Evolutionary conservation across 768 basidiomycete species (phyloP).

Genomic region (Auriscalpium vulgare): DNA sequence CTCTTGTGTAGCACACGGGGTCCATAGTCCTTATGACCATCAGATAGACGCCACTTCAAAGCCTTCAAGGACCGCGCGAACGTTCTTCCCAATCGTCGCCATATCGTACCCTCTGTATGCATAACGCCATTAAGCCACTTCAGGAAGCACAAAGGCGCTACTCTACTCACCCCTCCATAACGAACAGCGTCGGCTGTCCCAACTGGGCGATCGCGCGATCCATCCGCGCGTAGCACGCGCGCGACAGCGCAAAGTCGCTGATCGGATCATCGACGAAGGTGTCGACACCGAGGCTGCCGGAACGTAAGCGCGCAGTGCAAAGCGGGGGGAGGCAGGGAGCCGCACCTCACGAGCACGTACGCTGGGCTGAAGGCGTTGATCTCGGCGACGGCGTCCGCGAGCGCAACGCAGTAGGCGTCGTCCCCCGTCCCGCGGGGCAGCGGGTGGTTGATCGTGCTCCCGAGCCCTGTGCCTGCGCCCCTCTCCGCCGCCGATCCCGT

Average conservation of each 20-base stretch:
- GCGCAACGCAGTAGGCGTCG: constrained; percentile 18
- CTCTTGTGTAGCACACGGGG: too few species aligned
- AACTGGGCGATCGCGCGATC: constrained; percentile 17
- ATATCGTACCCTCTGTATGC: constrained; percentile 22
- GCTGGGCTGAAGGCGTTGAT: constrained; percentile 17
- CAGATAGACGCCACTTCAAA: constrained; percentile 7
- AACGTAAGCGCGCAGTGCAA: neutral
- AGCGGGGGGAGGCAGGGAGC: neutral
- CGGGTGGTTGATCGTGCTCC: constrained; percentile 24
- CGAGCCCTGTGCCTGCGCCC: constrained; percentile 18
- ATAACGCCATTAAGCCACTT: neutral
- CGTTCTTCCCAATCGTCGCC: constrained; percentile 20
- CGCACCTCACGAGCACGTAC: constrained; percentile 23
- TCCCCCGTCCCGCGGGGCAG: constrained; percentile 22
- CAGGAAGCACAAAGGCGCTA: neutral
- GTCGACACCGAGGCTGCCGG: constrained; percentile 26
- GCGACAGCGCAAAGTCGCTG: constrained; percentile 23
- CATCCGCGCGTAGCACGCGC: constrained; percentile 20
- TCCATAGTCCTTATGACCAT: neutral
- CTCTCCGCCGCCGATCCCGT: constrained; percentile 22
- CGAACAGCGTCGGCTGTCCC: constrained; percentile 21
- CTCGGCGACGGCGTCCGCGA: constrained; percentile 12
- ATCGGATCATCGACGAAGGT: constrained; percentile 26
- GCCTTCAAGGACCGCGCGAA: constrained; percentile 20
- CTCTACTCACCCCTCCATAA: constrained; percentile 27